Conservation (phyloP, 2,329 filamentous ascomycete genomes). For the Chrysoporthe deuterocubensis region DNA sequence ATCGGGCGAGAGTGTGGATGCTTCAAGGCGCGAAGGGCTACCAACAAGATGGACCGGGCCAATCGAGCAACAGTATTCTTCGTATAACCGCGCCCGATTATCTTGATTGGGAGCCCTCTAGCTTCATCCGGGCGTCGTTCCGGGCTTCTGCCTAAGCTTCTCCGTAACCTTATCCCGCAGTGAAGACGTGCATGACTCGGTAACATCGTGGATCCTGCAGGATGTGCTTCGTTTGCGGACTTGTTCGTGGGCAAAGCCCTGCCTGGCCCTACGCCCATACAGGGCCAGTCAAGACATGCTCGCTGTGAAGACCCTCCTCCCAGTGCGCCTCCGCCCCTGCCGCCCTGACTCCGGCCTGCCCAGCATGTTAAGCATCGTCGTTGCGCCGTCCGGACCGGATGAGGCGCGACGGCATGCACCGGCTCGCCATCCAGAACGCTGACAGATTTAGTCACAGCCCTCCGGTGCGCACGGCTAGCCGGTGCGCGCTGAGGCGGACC, state of each 20-base stretch:
- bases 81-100: not conserved
- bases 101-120: not conserved
- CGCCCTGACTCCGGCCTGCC: not conserved
- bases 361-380: not conserved
- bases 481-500: too few species aligned
- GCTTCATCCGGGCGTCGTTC: not conserved
- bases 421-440: not conserved
- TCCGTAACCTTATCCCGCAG: not conserved
- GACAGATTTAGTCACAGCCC: not conserved
- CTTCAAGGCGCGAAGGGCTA: not conserved
- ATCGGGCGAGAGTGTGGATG: not conserved
- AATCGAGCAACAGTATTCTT: not conserved
- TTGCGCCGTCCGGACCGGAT: not conserved
- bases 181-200: not conserved
- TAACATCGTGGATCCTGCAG: not conserved
- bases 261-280: too few species aligned
- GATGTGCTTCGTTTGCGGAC: not conserved
- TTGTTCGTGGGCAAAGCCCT: too few species aligned
- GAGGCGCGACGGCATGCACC: not conserved
- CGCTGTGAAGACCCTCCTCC: too few species aligned
- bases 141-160: not conserved
- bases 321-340: too few species aligned
- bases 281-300: too few species aligned
- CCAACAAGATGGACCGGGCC: not conserved
- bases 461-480: too few species aligned